These are phyloP conservation scores for Microbotryum silenes-acaulis DNA, from an alignment of 1,284 basidiomycete species.

Conservation along the genomic window DNA sequence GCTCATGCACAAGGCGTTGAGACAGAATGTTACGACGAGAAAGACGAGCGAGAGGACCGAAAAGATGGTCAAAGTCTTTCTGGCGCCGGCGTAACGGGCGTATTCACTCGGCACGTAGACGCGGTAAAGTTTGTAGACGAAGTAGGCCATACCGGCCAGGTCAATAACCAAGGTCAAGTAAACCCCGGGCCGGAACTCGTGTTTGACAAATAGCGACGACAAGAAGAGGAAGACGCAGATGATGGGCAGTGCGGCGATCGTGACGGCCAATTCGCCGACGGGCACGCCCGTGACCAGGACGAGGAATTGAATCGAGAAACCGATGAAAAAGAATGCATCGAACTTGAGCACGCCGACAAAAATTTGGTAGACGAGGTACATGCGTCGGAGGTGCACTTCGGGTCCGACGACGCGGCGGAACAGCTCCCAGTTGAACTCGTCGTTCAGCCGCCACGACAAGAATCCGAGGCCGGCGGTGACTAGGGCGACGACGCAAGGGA, in stretches of 20 bases:
- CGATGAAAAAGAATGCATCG: slow-evolving; percentile 20
- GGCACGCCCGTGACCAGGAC: slow-evolving; percentile 28
- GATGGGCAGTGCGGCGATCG: slow-evolving; percentile 26
- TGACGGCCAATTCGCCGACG: slow-evolving; percentile 25
- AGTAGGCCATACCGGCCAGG: slow-evolving; percentile 25
- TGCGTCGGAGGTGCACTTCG: slow-evolving; percentile 11
- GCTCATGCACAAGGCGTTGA: slow-evolving; percentile 23
- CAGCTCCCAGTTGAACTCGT: slow-evolving; percentile 53
- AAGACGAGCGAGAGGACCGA: slow-evolving; percentile 20
- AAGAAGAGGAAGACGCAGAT: slow-evolving; percentile 19
- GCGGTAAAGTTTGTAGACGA: slow-evolving; percentile 26
- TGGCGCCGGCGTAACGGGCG: slow-evolving; percentile 13
- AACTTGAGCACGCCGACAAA: slow-evolving; percentile 29
- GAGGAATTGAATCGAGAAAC: slow-evolving; percentile 26
- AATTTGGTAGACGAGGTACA: slow-evolving; percentile 15
- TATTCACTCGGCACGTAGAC: slow-evolving; percentile 14
- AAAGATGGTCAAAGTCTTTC: slow-evolving; percentile 29
- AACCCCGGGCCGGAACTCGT: slow-evolving; percentile 15
- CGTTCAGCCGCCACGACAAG: slow-evolving; percentile 24
- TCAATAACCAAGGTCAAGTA: slow-evolving; percentile 12
- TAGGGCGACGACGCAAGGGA: slow-evolving; percentile 16
- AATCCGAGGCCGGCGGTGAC: slow-evolving; percentile 11
- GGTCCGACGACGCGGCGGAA: slow-evolving; percentile 45
- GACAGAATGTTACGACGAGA: slow-evolving; percentile 15
- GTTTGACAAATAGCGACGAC: slow-evolving; percentile 16